Percentiles rank a stretch among this genome's conserved stretches.
Conservation (phyloP, 176 grass and related monocot genomes). For the Raddia distichophylla region DNA sequence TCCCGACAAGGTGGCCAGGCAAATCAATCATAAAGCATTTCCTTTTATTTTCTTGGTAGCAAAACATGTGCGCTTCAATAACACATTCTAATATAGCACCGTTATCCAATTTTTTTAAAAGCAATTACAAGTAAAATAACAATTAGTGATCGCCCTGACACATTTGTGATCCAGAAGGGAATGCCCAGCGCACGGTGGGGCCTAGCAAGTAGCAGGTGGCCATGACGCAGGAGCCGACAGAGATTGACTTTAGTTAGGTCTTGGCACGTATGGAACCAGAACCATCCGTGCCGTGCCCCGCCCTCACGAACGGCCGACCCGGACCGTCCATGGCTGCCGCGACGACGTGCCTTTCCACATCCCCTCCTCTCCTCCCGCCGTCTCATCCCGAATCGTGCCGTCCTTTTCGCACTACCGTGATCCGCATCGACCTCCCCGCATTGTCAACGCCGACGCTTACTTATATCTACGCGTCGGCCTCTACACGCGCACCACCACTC, state of each 20-base stretch:
- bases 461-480: slow-evolving; percentile 15
- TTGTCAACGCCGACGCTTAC: slow-evolving; percentile 15
- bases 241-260: slow-evolving; percentile 18
- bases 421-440: neutral
- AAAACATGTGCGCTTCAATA: too few species aligned
- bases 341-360: neutral
- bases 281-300: neutral
- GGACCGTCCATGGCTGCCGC: slow-evolving; percentile 13
- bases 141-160: too few species aligned
- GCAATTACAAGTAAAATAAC: too few species aligned
- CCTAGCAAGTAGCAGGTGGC: neutral
- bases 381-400: neutral
- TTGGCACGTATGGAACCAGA: neutral
- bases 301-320: neutral
- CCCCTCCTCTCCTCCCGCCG: neutral
- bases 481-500: neutral
- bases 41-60: too few species aligned
- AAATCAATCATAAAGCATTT: too few species aligned
- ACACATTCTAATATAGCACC: too few species aligned
- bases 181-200: neutral
- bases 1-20: too few species aligned
- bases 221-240: slow-evolving; percentile 17
- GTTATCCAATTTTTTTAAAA: too few species aligned
- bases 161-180: too few species aligned
- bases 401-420: neutral